Conservation (phyloP, 2,329 filamentous ascomycete genomes). For the Trichophyton verrucosum region DNA sequence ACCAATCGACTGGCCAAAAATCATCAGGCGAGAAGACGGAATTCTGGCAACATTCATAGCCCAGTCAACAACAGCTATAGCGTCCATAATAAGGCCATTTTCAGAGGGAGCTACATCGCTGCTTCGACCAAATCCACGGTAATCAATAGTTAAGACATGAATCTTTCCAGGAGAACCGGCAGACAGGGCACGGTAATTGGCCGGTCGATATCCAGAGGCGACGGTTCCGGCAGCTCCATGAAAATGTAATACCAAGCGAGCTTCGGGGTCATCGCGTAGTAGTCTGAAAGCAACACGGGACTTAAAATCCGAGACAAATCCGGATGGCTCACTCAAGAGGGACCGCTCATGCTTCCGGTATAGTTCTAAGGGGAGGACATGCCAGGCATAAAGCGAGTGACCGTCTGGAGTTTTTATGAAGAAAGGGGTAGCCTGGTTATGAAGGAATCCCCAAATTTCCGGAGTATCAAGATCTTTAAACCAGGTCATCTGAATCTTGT, state of each 20-base stretch:
- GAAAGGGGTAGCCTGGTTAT: conserved; percentile 40
- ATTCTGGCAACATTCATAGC: conserved; percentile 41
- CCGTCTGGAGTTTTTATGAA: conserved; percentile 32
- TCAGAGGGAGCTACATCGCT: conserved; percentile 44
- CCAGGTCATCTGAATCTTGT: conserved; percentile 44
- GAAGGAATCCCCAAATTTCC: conserved; percentile 38
- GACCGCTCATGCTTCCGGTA: conserved; percentile 34
- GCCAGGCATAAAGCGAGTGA: conserved; percentile 38
- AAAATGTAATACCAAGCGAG: conserved; percentile 38
- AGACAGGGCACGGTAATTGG: conserved; percentile 46
- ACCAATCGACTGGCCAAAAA: conserved; percentile 49
- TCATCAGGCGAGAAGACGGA: conserved; percentile 43
- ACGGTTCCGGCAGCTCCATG: conserved; percentile 48
- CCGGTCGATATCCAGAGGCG: conserved; percentile 42
- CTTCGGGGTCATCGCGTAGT: conserved; percentile 34
- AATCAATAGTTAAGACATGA: conserved; percentile 49
- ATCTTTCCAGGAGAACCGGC: conserved; percentile 40
- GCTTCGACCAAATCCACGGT: conserved; percentile 47
- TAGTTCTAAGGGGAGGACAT: conserved; percentile 36
- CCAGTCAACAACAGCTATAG: conserved; percentile 42
- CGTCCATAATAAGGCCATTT: conserved; percentile 42
- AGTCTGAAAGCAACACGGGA: conserved; percentile 31
- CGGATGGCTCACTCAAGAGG: conserved; percentile 30
- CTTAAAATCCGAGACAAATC: conserved; percentile 25
- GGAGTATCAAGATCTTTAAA: conserved; percentile 39